Conservation (phyloP, 257 asterid species). For the Solanum arcanum region DNA sequence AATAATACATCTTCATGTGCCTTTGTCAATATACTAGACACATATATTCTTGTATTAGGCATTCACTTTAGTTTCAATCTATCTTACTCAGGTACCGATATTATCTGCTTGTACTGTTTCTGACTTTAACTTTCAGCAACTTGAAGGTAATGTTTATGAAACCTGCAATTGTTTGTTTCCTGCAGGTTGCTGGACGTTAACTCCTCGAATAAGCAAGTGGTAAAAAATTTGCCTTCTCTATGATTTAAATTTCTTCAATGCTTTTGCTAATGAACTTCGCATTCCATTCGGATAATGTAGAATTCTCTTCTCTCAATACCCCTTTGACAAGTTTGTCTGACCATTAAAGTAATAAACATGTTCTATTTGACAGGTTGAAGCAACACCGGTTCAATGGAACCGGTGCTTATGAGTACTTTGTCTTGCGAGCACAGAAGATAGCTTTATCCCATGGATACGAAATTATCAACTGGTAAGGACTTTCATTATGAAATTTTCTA, state of each 20-base stretch:
- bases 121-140: background rate
- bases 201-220: slow-evolving; percentile 70
- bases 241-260: background rate
- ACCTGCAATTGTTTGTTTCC: background rate
- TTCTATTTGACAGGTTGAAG: slow-evolving; percentile 36
- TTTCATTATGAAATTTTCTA: background rate
- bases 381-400: slow-evolving; percentile 26
- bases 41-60: background rate
- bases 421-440: slow-evolving; percentile 71
- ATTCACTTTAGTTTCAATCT: background rate
- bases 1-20: background rate
- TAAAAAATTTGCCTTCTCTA: slow-evolving; percentile 1
- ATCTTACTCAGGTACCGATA: background rate
- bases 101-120: background rate
- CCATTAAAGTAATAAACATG: background rate
- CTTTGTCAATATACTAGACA: background rate
- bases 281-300: background rate
- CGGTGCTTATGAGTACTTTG: slow-evolving; percentile 66
- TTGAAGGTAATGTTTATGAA: background rate
- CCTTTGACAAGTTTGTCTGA: background rate
- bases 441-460: slow-evolving; percentile 89
- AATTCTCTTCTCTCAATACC: background rate
- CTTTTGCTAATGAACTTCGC: background rate
- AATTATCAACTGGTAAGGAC: slow-evolving; percentile 72
- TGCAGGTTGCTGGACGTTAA: slow-evolving; percentile 79